Evolutionary conservation across 1,139 yeast genomes (phyloP), one percentile per base, ranked within the genome.

Genomic region (Lodderomyces margitis): DNA sequence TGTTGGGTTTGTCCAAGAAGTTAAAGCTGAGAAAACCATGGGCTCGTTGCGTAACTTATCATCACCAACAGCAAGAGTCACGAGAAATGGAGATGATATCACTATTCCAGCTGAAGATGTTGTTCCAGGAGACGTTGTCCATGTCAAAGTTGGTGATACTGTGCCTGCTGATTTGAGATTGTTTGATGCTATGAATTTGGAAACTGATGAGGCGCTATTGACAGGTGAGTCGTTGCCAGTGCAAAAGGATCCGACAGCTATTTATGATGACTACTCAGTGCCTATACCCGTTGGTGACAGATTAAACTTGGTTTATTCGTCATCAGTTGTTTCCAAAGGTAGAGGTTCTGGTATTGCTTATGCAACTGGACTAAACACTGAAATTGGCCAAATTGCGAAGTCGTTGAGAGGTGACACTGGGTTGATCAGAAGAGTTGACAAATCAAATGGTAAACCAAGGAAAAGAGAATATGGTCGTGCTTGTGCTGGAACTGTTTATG

Each of bases 151-250:
- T 32, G 95, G 94, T 44, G 94, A 85, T 57, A 84, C 91, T 1
- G 68, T 86, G 36, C 94, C 94, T 12, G 92, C 92, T 5, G 94
- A 85, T 58, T 58, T 83, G 46, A 70, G 94, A 48, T 67, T 85
- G 36, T 51, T 81, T 39, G 81, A 78, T 34, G 56, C 77, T 40
- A 74, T 78, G 66, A 85, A 85, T 60, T 79, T 85, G 50, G 94
- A 85, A 59, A 78, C 89, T 5, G 94, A 85, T 56, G 94, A 85
- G 59, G 91, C 94, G 4, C 67, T 86, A 42, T 71, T 85, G 43
- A 85, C 92, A 2, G 95, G 94, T 45, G 95, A 86, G 60, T 83
- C 92, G 1, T 65, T 85, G 41, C 92, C 95, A 0, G 79, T 86
- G 12, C 62, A 71, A 20, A 86, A 86, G 57, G 70, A 73, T 45